These are phyloP conservation scores for Gelatoporia subvermispora DNA, from an alignment of 768 basidiomycete species.

Conservation along the genomic window DNA sequence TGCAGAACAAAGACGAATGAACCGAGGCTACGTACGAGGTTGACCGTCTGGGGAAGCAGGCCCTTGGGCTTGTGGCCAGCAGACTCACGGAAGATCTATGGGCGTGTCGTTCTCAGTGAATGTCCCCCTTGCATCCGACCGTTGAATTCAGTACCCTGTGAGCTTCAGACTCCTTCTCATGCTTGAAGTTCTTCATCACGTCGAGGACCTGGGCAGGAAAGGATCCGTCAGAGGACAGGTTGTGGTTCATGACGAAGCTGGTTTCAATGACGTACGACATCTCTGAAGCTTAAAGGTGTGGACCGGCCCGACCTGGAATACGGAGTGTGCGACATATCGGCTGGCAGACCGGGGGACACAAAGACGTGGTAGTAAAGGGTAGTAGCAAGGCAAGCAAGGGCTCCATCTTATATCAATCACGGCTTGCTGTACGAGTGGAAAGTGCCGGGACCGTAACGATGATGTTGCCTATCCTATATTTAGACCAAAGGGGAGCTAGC, in stretches of 20 bases:
- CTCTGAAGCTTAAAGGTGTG: conserved; percentile 17
- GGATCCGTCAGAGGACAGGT: not conserved
- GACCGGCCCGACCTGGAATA: conserved; percentile 12
- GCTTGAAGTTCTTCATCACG: conserved; percentile 59
- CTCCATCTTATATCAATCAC: too few species aligned
- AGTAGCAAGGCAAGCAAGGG: not conserved
- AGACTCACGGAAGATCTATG: conserved; percentile 69
- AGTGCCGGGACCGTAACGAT: too few species aligned
- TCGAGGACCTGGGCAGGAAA: conserved; percentile 53
- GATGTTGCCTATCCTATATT: too few species aligned
- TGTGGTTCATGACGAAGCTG: not conserved
- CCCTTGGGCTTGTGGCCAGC: conserved; percentile 68
- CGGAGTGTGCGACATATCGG: conserved; percentile 20
- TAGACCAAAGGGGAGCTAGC: too few species aligned
- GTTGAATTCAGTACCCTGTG: conserved; percentile 56
- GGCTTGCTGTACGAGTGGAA: too few species aligned
- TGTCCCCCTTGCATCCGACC: not conserved
- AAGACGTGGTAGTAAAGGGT: not conserved
- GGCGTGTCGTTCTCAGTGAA: conserved; percentile 2
- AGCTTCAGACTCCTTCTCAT: conserved; percentile 85
- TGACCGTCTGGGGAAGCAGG: conserved; percentile 60
- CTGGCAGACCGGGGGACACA: not conserved
- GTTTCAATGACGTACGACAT: conserved; percentile 7
- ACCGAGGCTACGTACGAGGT: conserved; percentile 45
- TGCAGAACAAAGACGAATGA: not conserved